Percentiles rank a stretch among this genome's conserved stretches.
phyloP scores from a whole-genome alignment of 2,329 filamentous ascomycete genomes.

The Alternaria infectoria region DNA sequence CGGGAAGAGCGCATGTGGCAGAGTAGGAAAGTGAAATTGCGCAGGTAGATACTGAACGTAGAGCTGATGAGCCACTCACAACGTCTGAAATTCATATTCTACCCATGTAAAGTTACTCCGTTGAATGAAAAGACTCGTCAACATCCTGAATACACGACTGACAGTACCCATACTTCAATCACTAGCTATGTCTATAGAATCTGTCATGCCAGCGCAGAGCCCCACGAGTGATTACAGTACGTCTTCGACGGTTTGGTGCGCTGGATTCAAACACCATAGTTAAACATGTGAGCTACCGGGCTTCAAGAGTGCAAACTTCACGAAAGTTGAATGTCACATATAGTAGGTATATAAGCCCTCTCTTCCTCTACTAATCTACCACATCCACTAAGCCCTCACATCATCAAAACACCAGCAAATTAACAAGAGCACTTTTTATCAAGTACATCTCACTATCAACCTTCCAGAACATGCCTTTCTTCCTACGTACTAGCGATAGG shows the following conservation, averaged over 20 bases:
- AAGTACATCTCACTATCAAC: neutral
- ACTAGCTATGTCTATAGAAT: neutral
- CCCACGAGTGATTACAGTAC: neutral
- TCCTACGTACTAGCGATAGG: neutral
- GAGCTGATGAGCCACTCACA: neutral
- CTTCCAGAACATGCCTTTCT: neutral
- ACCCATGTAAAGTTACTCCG: neutral
- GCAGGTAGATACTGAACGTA: neutral
- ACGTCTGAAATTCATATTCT: neutral
- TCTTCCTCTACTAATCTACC: neutral
- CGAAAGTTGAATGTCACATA: neutral
- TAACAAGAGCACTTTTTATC: no score
- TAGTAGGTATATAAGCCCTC: neutral
- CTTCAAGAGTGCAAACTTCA: neutral
- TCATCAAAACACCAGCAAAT: neutral
- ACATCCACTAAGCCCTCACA: neutral
- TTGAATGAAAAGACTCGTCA: neutral
- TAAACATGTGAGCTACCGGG: neutral
- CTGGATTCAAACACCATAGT: neutral
- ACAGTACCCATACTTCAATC: neutral
- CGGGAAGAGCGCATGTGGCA: neutral
- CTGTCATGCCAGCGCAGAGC: neutral
- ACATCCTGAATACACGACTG: accelerated
- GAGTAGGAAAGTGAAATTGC: neutral
- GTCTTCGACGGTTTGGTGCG: neutral